phyloP scores from a whole-genome alignment of 208 protist species.

The Leptomonas seymouri region DNA sequence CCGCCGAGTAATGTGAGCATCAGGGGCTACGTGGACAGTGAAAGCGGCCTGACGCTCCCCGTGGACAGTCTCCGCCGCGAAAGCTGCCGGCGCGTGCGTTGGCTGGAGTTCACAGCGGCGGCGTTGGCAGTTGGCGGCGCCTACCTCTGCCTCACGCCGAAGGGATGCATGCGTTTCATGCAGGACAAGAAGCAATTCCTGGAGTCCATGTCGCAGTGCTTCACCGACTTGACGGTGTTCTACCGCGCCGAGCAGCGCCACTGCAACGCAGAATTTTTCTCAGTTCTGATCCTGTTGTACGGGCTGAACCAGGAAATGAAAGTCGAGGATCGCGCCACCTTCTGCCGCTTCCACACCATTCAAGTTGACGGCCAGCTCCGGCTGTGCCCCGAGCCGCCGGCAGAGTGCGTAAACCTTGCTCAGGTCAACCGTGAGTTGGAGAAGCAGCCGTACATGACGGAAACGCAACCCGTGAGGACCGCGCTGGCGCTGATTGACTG shows the following conservation, averaged over 20 bases:
- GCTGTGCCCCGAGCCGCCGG: constrained; percentile 43
- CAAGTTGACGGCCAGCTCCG: constrained; percentile 26
- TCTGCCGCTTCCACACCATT: constrained; percentile 50
- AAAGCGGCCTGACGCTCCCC: constrained; percentile 4
- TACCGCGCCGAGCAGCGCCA: constrained; percentile 73
- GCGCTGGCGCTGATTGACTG: constrained; percentile 69
- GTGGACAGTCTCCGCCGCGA: constrained; percentile 28
- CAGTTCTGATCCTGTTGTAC: constrained; percentile 77
- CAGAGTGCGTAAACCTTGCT: constrained; percentile 71
- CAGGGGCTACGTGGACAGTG: constrained; percentile 34
- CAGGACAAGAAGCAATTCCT: constrained; percentile 85
- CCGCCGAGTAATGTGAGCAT: constrained; percentile 35
- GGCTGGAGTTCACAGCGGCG: constrained; percentile 85
- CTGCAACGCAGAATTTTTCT: constrained; percentile 78
- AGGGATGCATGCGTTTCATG: constrained; percentile 65
- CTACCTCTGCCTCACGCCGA: constrained; percentile 63
- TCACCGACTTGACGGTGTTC: constrained; percentile 74
- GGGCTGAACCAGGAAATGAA: constrained; percentile 81
- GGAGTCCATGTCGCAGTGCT: constrained; percentile 88
- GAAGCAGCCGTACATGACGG: constrained; percentile 61
- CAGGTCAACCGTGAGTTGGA: constrained; percentile 78
- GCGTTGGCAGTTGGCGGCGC: constrained; percentile 68
- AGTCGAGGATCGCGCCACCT: constrained; percentile 73
- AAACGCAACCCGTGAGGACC: constrained; percentile 57
- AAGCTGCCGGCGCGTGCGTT: constrained; percentile 60